These are phyloP conservation scores for Rhododendron ferrugineum DNA, from an alignment of 148 eudicot genomes.

Conservation along the genomic window DNA sequence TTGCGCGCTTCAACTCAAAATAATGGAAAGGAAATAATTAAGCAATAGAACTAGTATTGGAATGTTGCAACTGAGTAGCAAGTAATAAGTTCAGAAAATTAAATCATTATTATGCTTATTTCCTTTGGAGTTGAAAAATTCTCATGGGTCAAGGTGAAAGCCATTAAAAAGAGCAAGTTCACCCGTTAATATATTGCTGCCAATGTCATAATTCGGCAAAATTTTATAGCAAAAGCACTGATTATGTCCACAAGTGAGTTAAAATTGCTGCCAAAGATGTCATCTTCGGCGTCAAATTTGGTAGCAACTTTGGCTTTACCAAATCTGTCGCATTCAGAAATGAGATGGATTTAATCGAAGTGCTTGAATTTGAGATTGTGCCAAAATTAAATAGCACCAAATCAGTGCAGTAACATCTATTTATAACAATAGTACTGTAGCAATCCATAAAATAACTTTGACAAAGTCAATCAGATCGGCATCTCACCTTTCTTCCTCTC, in stretches of 20 bases:
- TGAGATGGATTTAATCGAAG: not conserved
- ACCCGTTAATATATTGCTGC: not conserved
- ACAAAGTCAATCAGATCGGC: not conserved
- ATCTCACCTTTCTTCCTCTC: slow-evolving; percentile 11
- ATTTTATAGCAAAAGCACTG: too few species aligned
- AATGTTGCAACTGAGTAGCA: too few species aligned
- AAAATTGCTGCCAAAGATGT: not conserved
- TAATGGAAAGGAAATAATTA: not conserved
- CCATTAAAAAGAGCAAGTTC: not conserved
- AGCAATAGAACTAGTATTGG: not conserved
- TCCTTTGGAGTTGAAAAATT: not conserved
- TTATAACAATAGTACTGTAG: not conserved
- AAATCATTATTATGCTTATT: not conserved
- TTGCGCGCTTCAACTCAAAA: too few species aligned
- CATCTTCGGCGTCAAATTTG: not conserved
- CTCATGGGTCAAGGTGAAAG: not conserved
- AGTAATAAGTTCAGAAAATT: not conserved
- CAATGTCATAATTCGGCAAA: not conserved
- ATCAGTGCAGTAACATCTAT: not conserved
- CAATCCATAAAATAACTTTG: not conserved
- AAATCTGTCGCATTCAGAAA: too few species aligned
- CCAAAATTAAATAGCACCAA: not conserved
- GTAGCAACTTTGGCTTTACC: not conserved
- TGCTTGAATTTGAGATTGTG: too few species aligned
- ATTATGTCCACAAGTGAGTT: too few species aligned